A percentile compares a stretch with the other conserved stretches of the same genome.
Evolutionary conservation across 371 early-diverging fungal genomes (phyloP).

Genomic region (Apophysomyces sp.): DNA sequence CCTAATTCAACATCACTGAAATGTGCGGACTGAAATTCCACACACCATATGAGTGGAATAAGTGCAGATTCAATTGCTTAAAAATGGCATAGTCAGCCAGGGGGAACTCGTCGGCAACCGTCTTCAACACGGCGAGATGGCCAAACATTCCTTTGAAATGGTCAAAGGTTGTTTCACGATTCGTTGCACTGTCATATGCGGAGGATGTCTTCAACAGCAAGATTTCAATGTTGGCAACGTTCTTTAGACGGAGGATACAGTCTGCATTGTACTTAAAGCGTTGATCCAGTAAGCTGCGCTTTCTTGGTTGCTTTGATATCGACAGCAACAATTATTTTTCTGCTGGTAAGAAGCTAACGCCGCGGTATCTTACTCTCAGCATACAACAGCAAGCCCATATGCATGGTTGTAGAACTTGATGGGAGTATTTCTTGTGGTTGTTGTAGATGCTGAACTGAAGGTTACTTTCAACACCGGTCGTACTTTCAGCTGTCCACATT

Average conservation of each 20-base stretch:
- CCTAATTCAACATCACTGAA: conserved; percentile 17
- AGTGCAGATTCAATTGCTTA: conserved; percentile 23
- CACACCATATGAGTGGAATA: conserved; percentile 30
- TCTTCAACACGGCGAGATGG: conserved; percentile 26
- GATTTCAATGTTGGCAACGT: conserved; percentile 12
- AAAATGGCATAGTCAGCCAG: conserved; percentile 24
- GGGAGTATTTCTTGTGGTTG: no score
- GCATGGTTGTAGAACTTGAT: not conserved
- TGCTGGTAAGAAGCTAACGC: not conserved
- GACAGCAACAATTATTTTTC: conserved; percentile 6
- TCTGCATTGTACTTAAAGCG: conserved; percentile 12
- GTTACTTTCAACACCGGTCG: no score
- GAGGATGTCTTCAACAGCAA: conserved; percentile 16
- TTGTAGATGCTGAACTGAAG: no score
- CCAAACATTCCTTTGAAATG: conserved; percentile 33
- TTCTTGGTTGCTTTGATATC: conserved; percentile 4
- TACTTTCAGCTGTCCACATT: no score
- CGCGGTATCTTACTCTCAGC: not conserved
- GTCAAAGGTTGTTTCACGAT: conserved; percentile 19
- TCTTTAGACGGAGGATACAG: conserved; percentile 1
- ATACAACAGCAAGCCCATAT: not conserved
- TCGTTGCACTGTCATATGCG: conserved; percentile 10
- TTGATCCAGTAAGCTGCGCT: not conserved
- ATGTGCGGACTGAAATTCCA: conserved; percentile 4
- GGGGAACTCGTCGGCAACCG: conserved; percentile 19